Percentiles rank a stretch among this genome's conserved stretches.
phyloP scores from a whole-genome alignment of 805 yeast genomes.

The Ogataea nonfermentans region DNA sequence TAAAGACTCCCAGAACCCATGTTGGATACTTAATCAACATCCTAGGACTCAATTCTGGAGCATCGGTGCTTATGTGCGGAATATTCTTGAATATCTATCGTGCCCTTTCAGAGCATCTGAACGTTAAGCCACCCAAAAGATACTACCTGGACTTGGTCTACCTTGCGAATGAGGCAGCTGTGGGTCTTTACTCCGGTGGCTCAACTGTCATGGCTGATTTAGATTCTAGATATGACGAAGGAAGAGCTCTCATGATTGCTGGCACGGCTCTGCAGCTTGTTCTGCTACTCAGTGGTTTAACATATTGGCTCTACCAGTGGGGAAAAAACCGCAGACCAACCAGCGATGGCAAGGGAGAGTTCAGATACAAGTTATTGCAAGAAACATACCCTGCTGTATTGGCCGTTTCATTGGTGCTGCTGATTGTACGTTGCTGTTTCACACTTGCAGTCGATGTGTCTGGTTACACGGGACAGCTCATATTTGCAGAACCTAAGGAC shows the following conservation, averaged over 20 bases:
- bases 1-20: too few relatives aligned
- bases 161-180: background rate
- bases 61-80: too few relatives aligned
- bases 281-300: constrained; percentile 43
- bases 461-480: constrained; percentile 71
- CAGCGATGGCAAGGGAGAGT: too few relatives aligned
- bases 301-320: background rate
- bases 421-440: constrained; percentile 67
- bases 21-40: background rate
- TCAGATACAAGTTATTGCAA: too few relatives aligned
- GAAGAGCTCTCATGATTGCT: constrained; percentile 65
- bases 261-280: constrained; percentile 76
- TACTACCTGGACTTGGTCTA: too few relatives aligned
- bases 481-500: constrained; percentile 56
- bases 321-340: too few relatives aligned
- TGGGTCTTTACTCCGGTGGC: constrained; percentile 36
- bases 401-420: constrained; percentile 41
- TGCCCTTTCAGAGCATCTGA: too few relatives aligned
- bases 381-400: constrained; percentile 5
- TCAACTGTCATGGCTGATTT: constrained; percentile 40
- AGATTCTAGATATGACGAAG: constrained; percentile 42
- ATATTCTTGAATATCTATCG: too few relatives aligned
- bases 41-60: too few relatives aligned
- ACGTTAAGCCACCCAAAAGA: too few relatives aligned
- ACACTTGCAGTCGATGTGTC: constrained; percentile 68